phyloP scores from a whole-genome alignment of 129 eudicot genomes.

The Saussurea involucrata region DNA sequence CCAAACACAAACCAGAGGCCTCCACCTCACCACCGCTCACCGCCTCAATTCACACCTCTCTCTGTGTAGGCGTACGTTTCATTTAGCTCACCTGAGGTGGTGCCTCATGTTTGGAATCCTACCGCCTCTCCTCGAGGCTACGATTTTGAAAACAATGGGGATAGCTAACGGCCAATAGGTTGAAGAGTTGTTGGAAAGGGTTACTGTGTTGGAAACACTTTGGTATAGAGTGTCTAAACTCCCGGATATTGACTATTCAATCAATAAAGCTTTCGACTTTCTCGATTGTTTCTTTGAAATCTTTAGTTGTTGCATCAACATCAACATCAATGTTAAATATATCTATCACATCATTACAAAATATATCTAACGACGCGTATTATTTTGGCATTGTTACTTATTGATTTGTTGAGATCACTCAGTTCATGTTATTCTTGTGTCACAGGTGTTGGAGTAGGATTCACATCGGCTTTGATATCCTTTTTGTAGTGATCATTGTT shows the following conservation, averaged over 20 bases:
- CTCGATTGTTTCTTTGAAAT: too few relatives aligned
- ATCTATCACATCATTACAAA: conserved; percentile 7
- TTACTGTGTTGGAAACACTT: not conserved
- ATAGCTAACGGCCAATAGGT: too few relatives aligned
- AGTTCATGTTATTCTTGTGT: conserved; percentile 19
- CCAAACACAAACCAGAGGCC: too few relatives aligned
- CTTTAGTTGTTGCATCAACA: not conserved
- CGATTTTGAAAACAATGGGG: too few relatives aligned
- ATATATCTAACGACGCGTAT: not conserved
- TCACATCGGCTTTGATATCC: conserved; percentile 98
- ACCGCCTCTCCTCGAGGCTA: too few relatives aligned
- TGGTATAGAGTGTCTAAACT: not conserved
- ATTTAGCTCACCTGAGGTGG: too few relatives aligned
- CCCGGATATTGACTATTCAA: not conserved
- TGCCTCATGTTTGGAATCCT: too few relatives aligned
- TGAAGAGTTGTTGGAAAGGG: too few relatives aligned
- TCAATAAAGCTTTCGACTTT: not conserved
- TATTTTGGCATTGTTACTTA: not conserved
- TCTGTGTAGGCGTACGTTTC: too few relatives aligned
- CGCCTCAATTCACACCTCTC: too few relatives aligned
- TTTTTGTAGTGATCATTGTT: conserved; percentile 29
- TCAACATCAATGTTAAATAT: not conserved
- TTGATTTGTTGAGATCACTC: conserved; percentile 7
- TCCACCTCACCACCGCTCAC: too few relatives aligned
- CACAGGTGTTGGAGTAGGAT: conserved; percentile 99